These are phyloP conservation scores for Acer campestre DNA, from an alignment of 345 rosid species.

Conservation along the genomic window DNA sequence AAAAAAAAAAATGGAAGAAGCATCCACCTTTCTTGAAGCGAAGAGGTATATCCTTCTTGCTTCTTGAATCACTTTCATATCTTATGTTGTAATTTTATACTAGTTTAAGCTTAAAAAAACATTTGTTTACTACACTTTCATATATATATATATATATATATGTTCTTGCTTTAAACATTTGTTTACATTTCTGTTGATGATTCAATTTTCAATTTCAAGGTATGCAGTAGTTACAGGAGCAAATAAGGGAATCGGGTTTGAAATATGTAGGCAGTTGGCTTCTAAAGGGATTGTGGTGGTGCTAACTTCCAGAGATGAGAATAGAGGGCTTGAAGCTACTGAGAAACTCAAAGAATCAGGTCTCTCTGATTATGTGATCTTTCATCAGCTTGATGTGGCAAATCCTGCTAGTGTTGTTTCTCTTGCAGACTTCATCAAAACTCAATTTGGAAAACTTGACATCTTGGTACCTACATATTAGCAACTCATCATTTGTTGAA, in stretches of 20 bases:
- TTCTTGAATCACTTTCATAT: neutral
- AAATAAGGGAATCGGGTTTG: conserved; percentile 45
- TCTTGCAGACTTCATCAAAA: conserved; percentile 22
- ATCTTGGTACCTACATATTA: conserved; percentile 1
- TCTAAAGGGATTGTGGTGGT: conserved; percentile 28
- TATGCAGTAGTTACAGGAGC: conserved; percentile 43
- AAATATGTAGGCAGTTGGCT: conserved; percentile 27
- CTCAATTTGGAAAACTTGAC: conserved; percentile 5
- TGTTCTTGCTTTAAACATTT: too few species aligned
- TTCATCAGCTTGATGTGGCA: conserved; percentile 30
- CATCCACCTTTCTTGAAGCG: conserved; percentile 3
- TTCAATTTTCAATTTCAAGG: conserved; percentile 11
- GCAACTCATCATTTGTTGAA: too few species aligned
- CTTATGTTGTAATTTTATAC: too few species aligned
- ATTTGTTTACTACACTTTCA: too few species aligned
- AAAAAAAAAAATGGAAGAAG: conserved; percentile 15
- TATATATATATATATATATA: too few species aligned
- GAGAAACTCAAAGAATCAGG: conserved; percentile 17
- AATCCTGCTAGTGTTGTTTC: conserved; percentile 23
- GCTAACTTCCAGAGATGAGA: conserved; percentile 31
- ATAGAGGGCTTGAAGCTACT: conserved; percentile 28
- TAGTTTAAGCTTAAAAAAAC: too few species aligned
- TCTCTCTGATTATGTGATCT: conserved; percentile 19
- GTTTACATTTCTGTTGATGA: neutral
- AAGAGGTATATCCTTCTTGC: conserved; percentile 15